Evolutionary conservation across 345 rosid species (phyloP).

Genomic region (Arabidopsis arenosa): DNA sequence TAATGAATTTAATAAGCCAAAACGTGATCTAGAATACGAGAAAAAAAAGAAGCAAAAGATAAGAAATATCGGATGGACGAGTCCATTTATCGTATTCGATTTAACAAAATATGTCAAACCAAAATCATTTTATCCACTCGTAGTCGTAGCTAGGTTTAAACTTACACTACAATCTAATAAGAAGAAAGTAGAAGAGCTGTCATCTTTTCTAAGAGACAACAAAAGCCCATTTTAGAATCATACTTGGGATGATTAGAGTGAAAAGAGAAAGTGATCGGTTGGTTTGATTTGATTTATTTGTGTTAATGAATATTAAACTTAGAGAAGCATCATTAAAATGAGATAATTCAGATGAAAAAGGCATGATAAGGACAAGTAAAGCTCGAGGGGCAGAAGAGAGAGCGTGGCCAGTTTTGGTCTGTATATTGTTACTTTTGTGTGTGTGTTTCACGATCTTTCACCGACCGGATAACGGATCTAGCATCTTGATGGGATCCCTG

Average conservation of each 20-base stretch:
- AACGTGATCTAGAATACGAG: background rate
- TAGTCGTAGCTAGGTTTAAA: background rate
- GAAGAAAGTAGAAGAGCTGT: conserved; percentile 12
- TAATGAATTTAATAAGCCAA: background rate
- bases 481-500: conserved; percentile 13
- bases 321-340: conserved; percentile 3
- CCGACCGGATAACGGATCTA: conserved; percentile 29
- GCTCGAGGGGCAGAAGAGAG: conserved; percentile 1
- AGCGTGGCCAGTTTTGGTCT: conserved; percentile 17
- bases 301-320: background rate
- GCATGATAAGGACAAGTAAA: conserved; percentile 30
- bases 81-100: background rate
- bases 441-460: conserved; percentile 18
- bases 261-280: conserved; percentile 18
- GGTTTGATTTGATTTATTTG: conserved; percentile 11
- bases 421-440: conserved; percentile 16
- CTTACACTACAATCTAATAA: background rate
- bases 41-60: background rate
- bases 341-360: background rate
- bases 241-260: background rate
- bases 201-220: conserved; percentile 15
- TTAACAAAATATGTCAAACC: conserved; percentile 6
- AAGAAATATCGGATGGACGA: background rate
- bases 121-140: conserved; percentile 13
- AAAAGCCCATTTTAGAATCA: background rate